phyloP scores from a whole-genome alignment of 192 early-diverging fungal species.

The Umbelopsis sp. region DNA sequence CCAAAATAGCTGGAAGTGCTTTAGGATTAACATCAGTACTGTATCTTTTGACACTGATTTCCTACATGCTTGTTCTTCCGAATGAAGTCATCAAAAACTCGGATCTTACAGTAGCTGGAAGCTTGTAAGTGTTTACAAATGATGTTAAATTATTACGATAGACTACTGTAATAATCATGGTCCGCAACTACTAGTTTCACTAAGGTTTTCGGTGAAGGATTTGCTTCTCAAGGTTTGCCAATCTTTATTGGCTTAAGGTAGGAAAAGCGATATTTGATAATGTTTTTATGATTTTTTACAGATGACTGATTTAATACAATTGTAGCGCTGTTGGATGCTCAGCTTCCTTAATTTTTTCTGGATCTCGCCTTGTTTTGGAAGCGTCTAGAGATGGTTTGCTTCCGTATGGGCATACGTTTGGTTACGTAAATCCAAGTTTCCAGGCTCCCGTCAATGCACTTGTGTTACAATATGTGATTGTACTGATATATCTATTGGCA shows the following conservation, averaged over 20 bases:
- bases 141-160: not conserved
- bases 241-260: conserved; percentile 33
- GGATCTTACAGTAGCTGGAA: conserved; percentile 33
- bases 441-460: conserved; percentile 27
- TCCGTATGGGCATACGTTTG: conserved; percentile 30
- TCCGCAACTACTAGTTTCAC: conserved; percentile 22
- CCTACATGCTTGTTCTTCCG: conserved; percentile 32
- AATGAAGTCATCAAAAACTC: conserved; percentile 30
- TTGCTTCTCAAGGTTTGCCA: conserved; percentile 28
- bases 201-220: conserved; percentile 25
- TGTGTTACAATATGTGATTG: conserved; percentile 27
- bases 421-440: conserved; percentile 26
- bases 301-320: not conserved
- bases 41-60: conserved; percentile 30
- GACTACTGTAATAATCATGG: not conserved
- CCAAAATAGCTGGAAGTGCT: conserved; percentile 23
- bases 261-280: not conserved
- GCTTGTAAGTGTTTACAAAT: conserved; percentile 24
- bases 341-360: not conserved
- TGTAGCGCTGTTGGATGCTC: conserved; percentile 8
- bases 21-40: conserved; percentile 22
- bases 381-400: conserved; percentile 28
- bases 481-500: conserved; percentile 25
- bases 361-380: conserved; percentile 33
- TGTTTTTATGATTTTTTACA: too few species aligned